phyloP scores from a whole-genome alignment of 1,284 basidiomycete genomes.

The Phellinidium pouzarii region DNA sequence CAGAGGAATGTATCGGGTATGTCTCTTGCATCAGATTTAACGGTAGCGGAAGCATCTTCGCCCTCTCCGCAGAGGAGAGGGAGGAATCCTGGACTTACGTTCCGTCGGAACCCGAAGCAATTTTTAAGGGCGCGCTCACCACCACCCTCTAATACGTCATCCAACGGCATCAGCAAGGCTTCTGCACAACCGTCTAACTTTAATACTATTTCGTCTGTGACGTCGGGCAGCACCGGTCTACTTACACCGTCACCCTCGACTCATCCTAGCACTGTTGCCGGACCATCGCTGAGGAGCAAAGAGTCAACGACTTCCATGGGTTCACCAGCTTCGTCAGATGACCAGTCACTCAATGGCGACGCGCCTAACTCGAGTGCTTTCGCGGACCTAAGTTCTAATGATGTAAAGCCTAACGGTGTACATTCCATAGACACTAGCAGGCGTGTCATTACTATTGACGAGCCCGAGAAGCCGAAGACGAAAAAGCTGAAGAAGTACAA shows the following conservation, averaged over 20 bases:
- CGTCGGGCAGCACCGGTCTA: conserved; percentile 39
- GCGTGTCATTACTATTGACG: conserved; percentile 14
- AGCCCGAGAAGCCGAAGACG: conserved; percentile 20
- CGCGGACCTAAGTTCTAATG: too few relatives aligned
- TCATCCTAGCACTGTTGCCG: conserved; percentile 34
- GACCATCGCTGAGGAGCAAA: conserved; percentile 72
- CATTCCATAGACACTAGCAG: conserved; percentile 10
- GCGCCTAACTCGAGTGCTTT: conserved; percentile 9
- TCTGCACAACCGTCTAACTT: conserved; percentile 37
- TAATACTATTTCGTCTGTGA: conserved; percentile 40
- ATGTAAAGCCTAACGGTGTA: conserved; percentile 12
- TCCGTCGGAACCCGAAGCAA: conserved; percentile 61
- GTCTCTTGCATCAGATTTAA: conserved; percentile 45
- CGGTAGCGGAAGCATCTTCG: conserved; percentile 24
- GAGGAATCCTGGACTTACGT: conserved; percentile 56
- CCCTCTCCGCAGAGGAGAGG: conserved; percentile 54
- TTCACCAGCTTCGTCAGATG: conserved; percentile 61
- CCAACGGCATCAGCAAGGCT: conserved; percentile 38
- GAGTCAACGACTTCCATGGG: conserved; percentile 67
- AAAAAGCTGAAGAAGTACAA: conserved; percentile 26
- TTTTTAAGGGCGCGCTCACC: conserved; percentile 65
- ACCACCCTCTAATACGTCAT: conserved; percentile 49
- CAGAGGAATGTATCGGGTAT: conserved; percentile 43
- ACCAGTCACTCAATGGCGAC: conserved; percentile 55
- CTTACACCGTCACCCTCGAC: conserved; percentile 54